A percentile compares a stretch with the other conserved stretches of the same genome.
Conservation (phyloP, 2,329 filamentous ascomycete species). For the Calonectria crousiana region DNA sequence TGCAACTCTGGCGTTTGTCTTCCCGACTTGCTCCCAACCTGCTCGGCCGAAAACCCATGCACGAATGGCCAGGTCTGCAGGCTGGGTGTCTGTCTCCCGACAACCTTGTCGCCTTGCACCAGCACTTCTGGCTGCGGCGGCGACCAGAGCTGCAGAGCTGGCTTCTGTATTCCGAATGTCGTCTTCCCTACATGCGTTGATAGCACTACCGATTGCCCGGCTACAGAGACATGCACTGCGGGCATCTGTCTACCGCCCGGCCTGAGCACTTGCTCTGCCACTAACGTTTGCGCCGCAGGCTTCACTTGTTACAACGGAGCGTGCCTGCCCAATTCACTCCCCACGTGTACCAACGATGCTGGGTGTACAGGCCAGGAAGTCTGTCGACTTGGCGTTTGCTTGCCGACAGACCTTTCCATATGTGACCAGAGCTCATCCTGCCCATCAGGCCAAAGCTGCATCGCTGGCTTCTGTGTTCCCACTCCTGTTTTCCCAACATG, state of each 20-base stretch:
- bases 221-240: neutral
- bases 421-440: neutral
- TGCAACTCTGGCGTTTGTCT: constrained; percentile 9
- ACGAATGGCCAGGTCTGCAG: neutral
- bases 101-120: neutral
- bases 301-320: neutral
- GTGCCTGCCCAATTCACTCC: neutral
- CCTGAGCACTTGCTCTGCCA: neutral
- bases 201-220: neutral
- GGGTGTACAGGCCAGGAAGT: neutral
- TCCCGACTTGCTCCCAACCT: neutral
- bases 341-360: neutral
- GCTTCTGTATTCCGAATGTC: constrained; percentile 11
- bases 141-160: neutral
- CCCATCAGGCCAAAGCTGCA: neutral
- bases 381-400: neutral
- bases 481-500: neutral
- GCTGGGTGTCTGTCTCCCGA: constrained; percentile 1
- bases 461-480: constrained; percentile 8
- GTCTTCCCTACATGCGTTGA: constrained; percentile 4
- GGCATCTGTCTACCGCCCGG: neutral
- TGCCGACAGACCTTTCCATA: neutral
- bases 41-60: neutral
- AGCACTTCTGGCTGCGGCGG: neutral
- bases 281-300: neutral